phyloP scores from a whole-genome alignment of 371 early-diverging fungal genomes.

The Enterocytospora artemiae region DNA sequence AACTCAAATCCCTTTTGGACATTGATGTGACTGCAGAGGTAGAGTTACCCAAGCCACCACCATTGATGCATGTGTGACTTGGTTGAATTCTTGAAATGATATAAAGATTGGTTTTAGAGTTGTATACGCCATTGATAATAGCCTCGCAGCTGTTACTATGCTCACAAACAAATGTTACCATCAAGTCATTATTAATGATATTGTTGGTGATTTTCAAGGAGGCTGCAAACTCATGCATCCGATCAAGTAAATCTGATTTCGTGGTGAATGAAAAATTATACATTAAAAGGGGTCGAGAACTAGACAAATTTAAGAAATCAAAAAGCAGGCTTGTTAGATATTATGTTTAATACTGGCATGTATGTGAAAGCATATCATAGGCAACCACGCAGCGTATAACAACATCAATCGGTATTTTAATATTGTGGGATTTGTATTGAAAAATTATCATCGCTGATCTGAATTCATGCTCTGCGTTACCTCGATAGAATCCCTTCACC shows the following conservation, averaged over 20 bases:
- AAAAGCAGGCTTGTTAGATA: too few species aligned
- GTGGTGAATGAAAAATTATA: constrained; percentile 51
- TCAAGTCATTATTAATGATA: constrained; percentile 40
- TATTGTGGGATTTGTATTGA: too few species aligned
- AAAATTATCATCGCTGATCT: too few species aligned
- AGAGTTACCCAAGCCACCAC: too few species aligned
- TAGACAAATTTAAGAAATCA: too few species aligned
- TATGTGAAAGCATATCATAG: too few species aligned
- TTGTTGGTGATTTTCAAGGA: constrained; percentile 43
- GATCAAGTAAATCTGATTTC: constrained; percentile 52
- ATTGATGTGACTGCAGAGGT: background rate
- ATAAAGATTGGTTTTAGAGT: constrained; percentile 50
- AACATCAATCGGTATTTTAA: too few species aligned
- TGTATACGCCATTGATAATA: constrained; percentile 38
- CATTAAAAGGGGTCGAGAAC: too few species aligned
- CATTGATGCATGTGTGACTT: constrained; percentile 56
- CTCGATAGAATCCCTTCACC: too few species aligned
- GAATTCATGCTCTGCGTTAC: too few species aligned
- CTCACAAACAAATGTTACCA: constrained; percentile 50
- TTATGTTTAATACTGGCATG: too few species aligned
- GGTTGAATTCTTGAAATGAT: constrained; percentile 51
- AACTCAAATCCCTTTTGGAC: background rate
- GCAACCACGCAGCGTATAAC: too few species aligned
- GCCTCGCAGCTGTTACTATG: constrained; percentile 56
- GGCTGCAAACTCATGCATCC: constrained; percentile 44